Evolutionary conservation across 1,284 basidiomycete species (phyloP).

Genomic region (Fomitopsis betulina): DNA sequence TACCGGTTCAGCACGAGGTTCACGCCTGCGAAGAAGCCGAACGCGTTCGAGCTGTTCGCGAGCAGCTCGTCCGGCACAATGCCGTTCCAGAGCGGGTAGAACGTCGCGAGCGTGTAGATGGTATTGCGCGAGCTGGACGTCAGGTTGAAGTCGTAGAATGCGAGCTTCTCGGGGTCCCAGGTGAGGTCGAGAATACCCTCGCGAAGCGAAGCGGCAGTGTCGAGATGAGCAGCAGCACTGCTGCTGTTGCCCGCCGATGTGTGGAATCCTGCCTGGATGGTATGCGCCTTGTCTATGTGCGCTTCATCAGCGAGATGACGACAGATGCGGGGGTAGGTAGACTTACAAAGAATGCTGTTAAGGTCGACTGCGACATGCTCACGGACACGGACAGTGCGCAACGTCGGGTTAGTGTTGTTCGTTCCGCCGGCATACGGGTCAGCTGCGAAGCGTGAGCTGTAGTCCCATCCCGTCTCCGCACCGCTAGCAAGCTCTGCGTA

Average conservation of each 20-base stretch:
- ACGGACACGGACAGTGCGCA: slow-evolving; percentile 71
- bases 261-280: slow-evolving; percentile 65
- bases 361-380: slow-evolving; percentile 74
- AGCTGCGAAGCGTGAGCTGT: slow-evolving; percentile 44
- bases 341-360: slow-evolving; percentile 80
- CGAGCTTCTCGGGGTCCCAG: slow-evolving; percentile 80
- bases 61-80: slow-evolving; percentile 76
- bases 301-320: not conserved
- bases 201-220: slow-evolving; percentile 53
- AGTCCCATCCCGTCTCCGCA: slow-evolving; percentile 75
- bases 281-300: slow-evolving; percentile 55
- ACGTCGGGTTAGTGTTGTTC: slow-evolving; percentile 42
- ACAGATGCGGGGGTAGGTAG: slow-evolving; percentile 10
- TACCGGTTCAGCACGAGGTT: slow-evolving; percentile 80
- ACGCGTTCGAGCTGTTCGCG: slow-evolving; percentile 54
- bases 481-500: slow-evolving; percentile 89
- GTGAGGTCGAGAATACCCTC: slow-evolving; percentile 79
- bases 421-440: slow-evolving; percentile 37
- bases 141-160: slow-evolving; percentile 86
- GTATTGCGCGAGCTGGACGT: slow-evolving; percentile 58
- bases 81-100: slow-evolving; percentile 85
- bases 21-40: slow-evolving; percentile 68
- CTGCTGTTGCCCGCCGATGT: slow-evolving; percentile 35
- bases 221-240: slow-evolving; percentile 49
- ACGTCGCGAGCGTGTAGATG: slow-evolving; percentile 69